Base-by-base conservation (phyloP, 2,329 filamentous ascomycete genomes). In the Diaporthe helianthi region DNA sequence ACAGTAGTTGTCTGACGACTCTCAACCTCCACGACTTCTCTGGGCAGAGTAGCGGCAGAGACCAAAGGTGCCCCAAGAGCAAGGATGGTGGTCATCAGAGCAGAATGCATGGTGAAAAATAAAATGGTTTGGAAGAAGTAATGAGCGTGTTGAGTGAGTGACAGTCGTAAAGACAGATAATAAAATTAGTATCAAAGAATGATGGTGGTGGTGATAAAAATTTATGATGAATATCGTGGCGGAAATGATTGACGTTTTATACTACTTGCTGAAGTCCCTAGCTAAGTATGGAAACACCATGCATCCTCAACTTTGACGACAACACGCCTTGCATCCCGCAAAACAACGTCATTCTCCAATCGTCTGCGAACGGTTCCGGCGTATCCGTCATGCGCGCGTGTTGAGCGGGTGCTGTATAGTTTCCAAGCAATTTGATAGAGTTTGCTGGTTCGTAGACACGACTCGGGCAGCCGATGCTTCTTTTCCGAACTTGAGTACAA, bases 381-480 rank as follows among this genome's bases (percentile, higher is more conserved):
- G 55, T 46, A 46, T 61, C 55, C 55, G 55, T 31, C 26, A 26
- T 10, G 38, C 38, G n/a, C 38, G n/a, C 29, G 26, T 61, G 55
- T 46, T 29, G 29, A 61, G 41, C 58, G 58, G 58, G 19, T 47
- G 24, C n/a, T 6, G 13, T n/a, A 61, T 36, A 31, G 29, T 47
- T 24, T 15, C 22, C 41, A 46, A 24, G 41, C 58, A 61, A 61
- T 61, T 47, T 61, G 26, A 33, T 61, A 61, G 58, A 61, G 58
- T 61, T 61, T 26, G 41, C 19, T 61, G 58, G 58, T 61, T 61
- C 41, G 58, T 8, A 33, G 41, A 47, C 58, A 61, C 58, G 58
- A 61, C 58, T 61, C 58, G 41, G 58, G 41, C 41, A 22, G 55
- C 55, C 46, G 26, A 61, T 33, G 58, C 58, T 61, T 61, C 58